phyloP scores from a whole-genome alignment of 1,139 yeast genomes.

The Tardiomyces blankii region DNA sequence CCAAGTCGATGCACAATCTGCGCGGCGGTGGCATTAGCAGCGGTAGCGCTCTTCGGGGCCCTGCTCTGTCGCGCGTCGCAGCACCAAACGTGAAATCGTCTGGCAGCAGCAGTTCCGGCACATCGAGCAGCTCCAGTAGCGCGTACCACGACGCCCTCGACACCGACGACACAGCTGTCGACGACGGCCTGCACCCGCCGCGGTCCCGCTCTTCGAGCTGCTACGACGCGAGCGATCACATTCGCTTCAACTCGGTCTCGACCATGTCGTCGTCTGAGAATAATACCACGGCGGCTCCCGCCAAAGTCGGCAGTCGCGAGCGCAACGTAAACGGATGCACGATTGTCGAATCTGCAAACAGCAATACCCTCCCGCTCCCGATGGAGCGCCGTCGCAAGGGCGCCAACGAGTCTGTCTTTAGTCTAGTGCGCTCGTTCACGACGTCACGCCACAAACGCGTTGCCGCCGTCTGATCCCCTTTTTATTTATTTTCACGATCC shows the following conservation, averaged over 20 bases:
- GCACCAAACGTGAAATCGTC: too few species aligned
- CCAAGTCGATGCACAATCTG: too few species aligned
- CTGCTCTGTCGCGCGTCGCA: too few species aligned
- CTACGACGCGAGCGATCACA: not conserved
- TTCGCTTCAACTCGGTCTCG: not conserved
- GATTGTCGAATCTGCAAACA: not conserved
- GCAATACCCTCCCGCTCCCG: not conserved
- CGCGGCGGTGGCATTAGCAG: too few species aligned
- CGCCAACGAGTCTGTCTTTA: not conserved
- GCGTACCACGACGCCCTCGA: not conserved
- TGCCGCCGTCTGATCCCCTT: too few species aligned
- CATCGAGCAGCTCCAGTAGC: not conserved
- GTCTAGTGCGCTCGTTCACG: not conserved
- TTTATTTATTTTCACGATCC: too few species aligned
- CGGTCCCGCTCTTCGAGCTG: not conserved
- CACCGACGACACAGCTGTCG: not conserved
- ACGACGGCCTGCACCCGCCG: not conserved
- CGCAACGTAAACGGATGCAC: not conserved
- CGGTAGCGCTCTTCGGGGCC: too few species aligned
- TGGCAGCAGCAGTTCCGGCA: too few species aligned
- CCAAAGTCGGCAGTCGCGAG: not conserved
- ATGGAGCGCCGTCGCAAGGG: not conserved
- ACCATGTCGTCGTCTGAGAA: not conserved
- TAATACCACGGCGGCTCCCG: not conserved
- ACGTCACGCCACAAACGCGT: not conserved